These are phyloP conservation scores for Cryptococcus neoformans DNA, from an alignment of 1,284 basidiomycete species.

Conservation along the genomic window DNA sequence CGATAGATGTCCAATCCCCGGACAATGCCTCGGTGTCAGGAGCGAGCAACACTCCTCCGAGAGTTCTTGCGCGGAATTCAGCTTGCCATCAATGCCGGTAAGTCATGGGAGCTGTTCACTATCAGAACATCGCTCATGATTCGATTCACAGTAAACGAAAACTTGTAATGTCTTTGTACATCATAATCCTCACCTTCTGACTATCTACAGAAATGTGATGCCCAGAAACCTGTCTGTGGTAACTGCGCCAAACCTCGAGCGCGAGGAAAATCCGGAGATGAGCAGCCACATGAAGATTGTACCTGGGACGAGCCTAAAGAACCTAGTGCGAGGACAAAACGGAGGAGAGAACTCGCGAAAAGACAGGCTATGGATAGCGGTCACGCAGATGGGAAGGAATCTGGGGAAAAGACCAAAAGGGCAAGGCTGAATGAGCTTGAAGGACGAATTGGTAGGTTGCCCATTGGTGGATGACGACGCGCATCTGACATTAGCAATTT, in stretches of 20 bases:
- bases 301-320: slow-evolving; percentile 41
- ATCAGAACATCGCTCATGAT: background rate
- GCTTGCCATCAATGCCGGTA: slow-evolving; percentile 45
- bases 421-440: slow-evolving; percentile 21
- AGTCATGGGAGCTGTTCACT: slow-evolving; percentile 2
- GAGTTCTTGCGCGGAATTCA: slow-evolving; percentile 37
- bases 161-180: slow-evolving; percentile 22
- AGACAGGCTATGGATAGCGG: slow-evolving; percentile 7
- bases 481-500: background rate
- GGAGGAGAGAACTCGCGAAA: slow-evolving; percentile 20
- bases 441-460: slow-evolving; percentile 14
- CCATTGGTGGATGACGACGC: background rate
- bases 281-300: slow-evolving; percentile 18
- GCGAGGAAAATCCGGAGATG: slow-evolving; percentile 19
- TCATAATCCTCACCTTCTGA: background rate
- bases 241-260: slow-evolving; percentile 39
- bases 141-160: slow-evolving; percentile 26
- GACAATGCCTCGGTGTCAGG: too few relatives aligned
- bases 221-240: slow-evolving; percentile 33
- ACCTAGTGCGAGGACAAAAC: slow-evolving; percentile 27
- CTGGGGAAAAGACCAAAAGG: slow-evolving; percentile 8
- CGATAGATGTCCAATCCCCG: too few relatives aligned
- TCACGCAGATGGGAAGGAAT: background rate
- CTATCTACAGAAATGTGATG: slow-evolving; percentile 40
- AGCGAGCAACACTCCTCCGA: too few relatives aligned